These are phyloP conservation scores for Spathaspora gorwiae DNA, from an alignment of 805 yeast genomes.

Conservation along the genomic window DNA sequence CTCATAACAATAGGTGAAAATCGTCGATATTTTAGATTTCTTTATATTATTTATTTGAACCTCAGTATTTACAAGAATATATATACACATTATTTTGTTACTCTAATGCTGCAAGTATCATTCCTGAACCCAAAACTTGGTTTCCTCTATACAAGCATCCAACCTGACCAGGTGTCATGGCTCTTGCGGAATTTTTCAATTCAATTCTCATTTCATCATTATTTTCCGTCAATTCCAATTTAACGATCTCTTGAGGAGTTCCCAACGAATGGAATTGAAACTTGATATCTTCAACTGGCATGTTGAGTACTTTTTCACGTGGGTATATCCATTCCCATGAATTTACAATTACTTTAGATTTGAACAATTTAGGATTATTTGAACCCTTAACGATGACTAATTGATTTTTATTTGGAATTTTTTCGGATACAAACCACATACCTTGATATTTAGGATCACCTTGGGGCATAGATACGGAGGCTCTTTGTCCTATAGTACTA, in stretches of 20 bases:
- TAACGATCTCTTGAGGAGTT: slow-evolving; percentile 39
- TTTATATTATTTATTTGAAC: too few species aligned
- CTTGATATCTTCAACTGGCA: slow-evolving; percentile 6
- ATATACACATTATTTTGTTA: neutral
- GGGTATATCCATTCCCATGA: slow-evolving; percentile 48
- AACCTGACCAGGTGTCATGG: slow-evolving; percentile 88
- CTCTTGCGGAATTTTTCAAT: slow-evolving; percentile 50
- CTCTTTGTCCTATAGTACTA: slow-evolving; percentile 89
- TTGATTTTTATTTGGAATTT: slow-evolving; percentile 60
- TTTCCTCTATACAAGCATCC: slow-evolving; percentile 67
- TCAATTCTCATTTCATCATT: slow-evolving; percentile 19
- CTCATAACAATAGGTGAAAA: too few species aligned
- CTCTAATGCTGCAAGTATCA: slow-evolving; percentile 12
- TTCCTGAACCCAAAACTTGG: slow-evolving; percentile 57
- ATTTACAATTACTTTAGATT: slow-evolving; percentile 32
- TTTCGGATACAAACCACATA: slow-evolving; percentile 81
- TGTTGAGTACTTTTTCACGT: slow-evolving; percentile 3
- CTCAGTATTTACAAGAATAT: neutral
- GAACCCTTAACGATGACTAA: slow-evolving; percentile 73
- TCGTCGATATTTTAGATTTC: too few species aligned
- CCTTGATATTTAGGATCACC: slow-evolving; percentile 74
- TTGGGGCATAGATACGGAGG: slow-evolving; percentile 82
- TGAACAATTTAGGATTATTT: slow-evolving; percentile 52
- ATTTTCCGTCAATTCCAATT: slow-evolving; percentile 2
- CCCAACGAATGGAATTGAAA: slow-evolving; percentile 77